These are phyloP conservation scores for Neolentinus lepideus DNA, from an alignment of 1,284 basidiomycete species.

Conservation along the genomic window DNA sequence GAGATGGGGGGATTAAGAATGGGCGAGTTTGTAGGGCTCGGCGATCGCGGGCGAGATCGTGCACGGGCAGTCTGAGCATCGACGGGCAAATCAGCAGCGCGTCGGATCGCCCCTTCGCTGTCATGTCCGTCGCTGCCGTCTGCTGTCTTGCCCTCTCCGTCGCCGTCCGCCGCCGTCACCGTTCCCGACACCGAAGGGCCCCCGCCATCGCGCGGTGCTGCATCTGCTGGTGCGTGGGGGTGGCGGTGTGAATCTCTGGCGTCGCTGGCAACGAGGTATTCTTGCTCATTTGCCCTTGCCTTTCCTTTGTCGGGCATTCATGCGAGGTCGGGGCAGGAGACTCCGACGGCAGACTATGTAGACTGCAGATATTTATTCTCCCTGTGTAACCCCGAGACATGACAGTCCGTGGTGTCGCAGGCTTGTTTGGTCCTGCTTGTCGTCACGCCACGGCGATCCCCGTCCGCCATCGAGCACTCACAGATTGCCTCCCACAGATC, in stretches of 20 bases:
- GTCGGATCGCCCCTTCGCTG: not conserved
- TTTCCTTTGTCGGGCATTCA: not conserved
- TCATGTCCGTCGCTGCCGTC: not conserved
- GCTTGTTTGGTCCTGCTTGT: not conserved
- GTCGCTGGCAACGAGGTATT: not conserved
- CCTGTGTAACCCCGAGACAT: too few species aligned
- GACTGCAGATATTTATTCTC: too few species aligned
- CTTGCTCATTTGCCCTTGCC: not conserved
- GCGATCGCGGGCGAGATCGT: not conserved
- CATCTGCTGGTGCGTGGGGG: too few species aligned
- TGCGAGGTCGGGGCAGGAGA: not conserved
- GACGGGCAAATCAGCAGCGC: not conserved
- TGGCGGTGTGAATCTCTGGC: too few species aligned
- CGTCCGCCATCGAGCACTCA: not conserved
- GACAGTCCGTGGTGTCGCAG: too few species aligned
- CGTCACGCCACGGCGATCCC: not conserved
- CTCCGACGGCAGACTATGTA: too few species aligned
- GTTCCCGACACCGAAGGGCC: not conserved
- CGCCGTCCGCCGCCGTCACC: not conserved
- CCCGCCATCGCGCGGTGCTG: not conserved
- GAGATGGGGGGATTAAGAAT: not conserved
- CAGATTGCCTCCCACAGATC: too few species aligned
- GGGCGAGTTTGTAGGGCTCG: not conserved
- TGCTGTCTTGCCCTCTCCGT: too few species aligned
- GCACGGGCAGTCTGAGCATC: not conserved